These are phyloP conservation scores for Calonectria multiphialidica DNA, from an alignment of 2,329 filamentous ascomycete genomes.

Conservation along the genomic window DNA sequence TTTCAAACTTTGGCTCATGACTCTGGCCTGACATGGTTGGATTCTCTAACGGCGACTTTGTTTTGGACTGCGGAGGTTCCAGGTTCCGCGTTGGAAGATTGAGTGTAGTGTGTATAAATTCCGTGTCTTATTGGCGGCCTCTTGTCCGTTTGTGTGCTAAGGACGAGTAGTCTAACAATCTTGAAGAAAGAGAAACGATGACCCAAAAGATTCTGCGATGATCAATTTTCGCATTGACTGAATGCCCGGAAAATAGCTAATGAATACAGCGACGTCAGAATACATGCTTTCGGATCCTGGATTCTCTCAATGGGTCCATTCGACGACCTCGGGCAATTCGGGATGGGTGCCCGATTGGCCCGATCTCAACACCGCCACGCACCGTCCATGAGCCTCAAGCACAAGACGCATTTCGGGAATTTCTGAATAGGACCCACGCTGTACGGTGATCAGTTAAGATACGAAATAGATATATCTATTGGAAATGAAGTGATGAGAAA, in stretches of 20 bases:
- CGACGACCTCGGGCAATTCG: not conserved
- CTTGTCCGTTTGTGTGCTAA: too few relatives aligned
- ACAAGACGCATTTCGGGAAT: not conserved
- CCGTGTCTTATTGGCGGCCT: too few relatives aligned
- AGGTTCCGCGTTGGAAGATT: not conserved
- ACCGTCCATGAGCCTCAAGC: not conserved
- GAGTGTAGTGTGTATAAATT: too few relatives aligned
- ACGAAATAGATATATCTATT: not conserved
- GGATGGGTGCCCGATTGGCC: not conserved
- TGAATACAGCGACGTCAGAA: not conserved
- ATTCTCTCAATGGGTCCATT: too few relatives aligned
- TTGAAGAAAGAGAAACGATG: not conserved
- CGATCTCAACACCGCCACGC: not conserved
- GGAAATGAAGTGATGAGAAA: not conserved
- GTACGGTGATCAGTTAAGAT: not conserved
- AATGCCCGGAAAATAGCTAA: not conserved
- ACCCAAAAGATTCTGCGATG: not conserved
- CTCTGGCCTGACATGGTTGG: not conserved
- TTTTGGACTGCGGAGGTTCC: not conserved
- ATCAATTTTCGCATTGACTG: not conserved
- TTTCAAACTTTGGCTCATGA: constrained; percentile 73
- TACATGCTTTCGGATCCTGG: not conserved
- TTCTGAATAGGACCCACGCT: not conserved
- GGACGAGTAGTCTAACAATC: too few relatives aligned
- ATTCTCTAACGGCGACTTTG: not conserved